Conservation (phyloP, 108 stramenopile genomes). For the Cylindrotheca fusiformis region DNA sequence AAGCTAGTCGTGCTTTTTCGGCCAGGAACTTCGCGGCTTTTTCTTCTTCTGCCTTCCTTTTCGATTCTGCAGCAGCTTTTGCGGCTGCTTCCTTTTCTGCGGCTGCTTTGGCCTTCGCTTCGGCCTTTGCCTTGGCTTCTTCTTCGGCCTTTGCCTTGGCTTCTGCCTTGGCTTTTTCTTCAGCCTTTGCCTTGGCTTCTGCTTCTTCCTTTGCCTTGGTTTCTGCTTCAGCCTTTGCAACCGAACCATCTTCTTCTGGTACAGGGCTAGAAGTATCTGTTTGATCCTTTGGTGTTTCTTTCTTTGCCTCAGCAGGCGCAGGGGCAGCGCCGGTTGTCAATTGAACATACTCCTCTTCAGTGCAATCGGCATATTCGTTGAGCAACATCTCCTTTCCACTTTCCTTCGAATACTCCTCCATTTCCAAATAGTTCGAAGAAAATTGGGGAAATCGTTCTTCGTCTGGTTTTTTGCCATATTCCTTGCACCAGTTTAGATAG, state of each 20-base stretch:
- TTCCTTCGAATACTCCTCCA: conserved; percentile 80
- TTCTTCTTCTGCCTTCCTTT: conserved; percentile 28
- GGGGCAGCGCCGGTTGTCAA: conserved; percentile 4
- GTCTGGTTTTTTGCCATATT: conserved; percentile 63
- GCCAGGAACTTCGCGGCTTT: conserved; percentile 17
- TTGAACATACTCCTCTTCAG: conserved; percentile 69
- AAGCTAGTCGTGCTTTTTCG: conserved; percentile 22
- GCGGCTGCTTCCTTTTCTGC: conserved; percentile 24
- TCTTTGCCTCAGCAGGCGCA: background rate
- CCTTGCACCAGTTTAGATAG: conserved; percentile 85
- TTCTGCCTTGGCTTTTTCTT: conserved; percentile 16
- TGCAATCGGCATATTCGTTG: conserved; percentile 81
- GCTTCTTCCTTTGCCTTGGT: conserved; percentile 20
- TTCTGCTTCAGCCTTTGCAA: conserved; percentile 11
- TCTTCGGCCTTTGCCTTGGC: conserved; percentile 23
- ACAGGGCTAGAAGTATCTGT: conserved; percentile 27
- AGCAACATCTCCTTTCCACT: conserved; percentile 72
- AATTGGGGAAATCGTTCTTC: conserved; percentile 76
- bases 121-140: conserved; percentile 19
- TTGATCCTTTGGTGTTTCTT: background rate
- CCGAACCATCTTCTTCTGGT: conserved; percentile 54
- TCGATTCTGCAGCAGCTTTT: conserved; percentile 3
- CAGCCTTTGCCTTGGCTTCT: conserved; percentile 15
- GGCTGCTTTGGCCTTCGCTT: conserved; percentile 22
- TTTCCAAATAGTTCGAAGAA: conserved; percentile 72